A percentile compares a stretch with the other conserved stretches of the same genome.
Evolutionary conservation across 768 basidiomycete species (phyloP).

Genomic region (Chalciporus sphaerocephalus): DNA sequence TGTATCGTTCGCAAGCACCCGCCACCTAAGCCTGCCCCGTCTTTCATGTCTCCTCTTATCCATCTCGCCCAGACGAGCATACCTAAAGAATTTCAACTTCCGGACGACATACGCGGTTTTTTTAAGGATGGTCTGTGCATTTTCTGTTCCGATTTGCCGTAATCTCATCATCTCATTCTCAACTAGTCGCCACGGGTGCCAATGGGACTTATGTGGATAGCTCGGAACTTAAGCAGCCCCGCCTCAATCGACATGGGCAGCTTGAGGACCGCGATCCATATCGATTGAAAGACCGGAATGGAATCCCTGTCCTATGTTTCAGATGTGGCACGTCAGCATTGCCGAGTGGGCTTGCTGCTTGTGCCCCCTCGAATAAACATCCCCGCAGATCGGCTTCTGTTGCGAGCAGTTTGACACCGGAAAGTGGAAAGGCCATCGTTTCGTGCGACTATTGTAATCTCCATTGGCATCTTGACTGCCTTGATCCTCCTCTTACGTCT

Average conservation of each 20-base stretch:
- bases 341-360: slow-evolving; percentile 48
- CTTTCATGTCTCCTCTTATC: slow-evolving; percentile 70
- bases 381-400: slow-evolving; percentile 44
- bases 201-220: slow-evolving; percentile 83
- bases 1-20: slow-evolving; percentile 70
- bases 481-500: slow-evolving; percentile 81
- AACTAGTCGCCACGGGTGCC: slow-evolving; percentile 72
- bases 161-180: slow-evolving; percentile 15
- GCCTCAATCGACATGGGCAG: slow-evolving; percentile 83
- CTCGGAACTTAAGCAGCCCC: slow-evolving; percentile 69
- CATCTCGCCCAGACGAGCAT: slow-evolving; percentile 62
- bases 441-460: slow-evolving; percentile 94
- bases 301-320: slow-evolving; percentile 83
- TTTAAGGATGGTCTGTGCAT: slow-evolving; percentile 77
- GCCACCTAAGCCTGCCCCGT: slow-evolving; percentile 55
- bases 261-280: slow-evolving; percentile 89
- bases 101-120: slow-evolving; percentile 74
- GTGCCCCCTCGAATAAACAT: slow-evolving; percentile 51
- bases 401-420: slow-evolving; percentile 39
- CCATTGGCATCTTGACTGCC: slow-evolving; percentile 96
- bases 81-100: slow-evolving; percentile 81
- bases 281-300: slow-evolving; percentile 81
- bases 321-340: slow-evolving; percentile 81
- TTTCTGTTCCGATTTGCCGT: slow-evolving; percentile 5
- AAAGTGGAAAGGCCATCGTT: slow-evolving; percentile 70